Percentiles rank a stretch among this genome's conserved stretches.
Evolutionary conservation across 345 rosid genomes (phyloP).

Genomic region (Gossypium mustelinum): DNA sequence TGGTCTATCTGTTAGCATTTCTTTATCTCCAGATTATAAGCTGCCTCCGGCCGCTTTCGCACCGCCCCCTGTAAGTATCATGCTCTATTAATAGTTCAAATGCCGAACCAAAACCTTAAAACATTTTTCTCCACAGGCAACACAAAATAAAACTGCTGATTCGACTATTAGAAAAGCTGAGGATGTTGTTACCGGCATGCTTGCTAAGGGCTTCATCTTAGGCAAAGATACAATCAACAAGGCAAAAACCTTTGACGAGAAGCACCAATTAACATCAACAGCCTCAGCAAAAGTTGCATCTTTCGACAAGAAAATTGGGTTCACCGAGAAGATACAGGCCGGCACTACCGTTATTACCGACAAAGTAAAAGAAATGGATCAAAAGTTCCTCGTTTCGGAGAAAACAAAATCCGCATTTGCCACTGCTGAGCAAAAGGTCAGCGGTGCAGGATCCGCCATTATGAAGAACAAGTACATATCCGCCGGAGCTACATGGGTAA

Average conservation of each 20-base stretch:
- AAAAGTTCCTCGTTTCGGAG: constrained; percentile 87
- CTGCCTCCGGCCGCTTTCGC: constrained; percentile 74
- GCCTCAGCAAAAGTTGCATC: constrained; percentile 87
- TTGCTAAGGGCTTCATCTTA: constrained; percentile 82
- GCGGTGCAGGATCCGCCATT: constrained; percentile 80
- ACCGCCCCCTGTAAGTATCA: constrained; percentile 47
- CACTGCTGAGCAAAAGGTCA: constrained; percentile 80
- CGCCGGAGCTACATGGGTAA: constrained; percentile 74
- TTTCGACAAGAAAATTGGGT: constrained; percentile 73
- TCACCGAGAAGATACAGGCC: constrained; percentile 71
- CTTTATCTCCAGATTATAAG: constrained; percentile 66
- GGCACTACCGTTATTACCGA: constrained; percentile 66
- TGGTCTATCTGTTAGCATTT: constrained; percentile 64
- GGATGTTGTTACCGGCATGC: constrained; percentile 86
- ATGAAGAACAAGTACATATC: constrained; percentile 86
- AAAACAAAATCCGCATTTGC: constrained; percentile 88
- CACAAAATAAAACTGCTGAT: constrained; percentile 42
- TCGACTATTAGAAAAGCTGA: constrained; percentile 79
- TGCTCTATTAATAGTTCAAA: not conserved
- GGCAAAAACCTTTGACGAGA: constrained; percentile 84
- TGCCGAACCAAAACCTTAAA: not conserved
- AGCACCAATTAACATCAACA: constrained; percentile 80
- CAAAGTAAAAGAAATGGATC: constrained; percentile 87
- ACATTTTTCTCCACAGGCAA: constrained; percentile 35
- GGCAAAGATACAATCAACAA: constrained; percentile 88